phyloP scores from a whole-genome alignment of 495 filamentous ascomycete species.

The Penicillium angulare region DNA sequence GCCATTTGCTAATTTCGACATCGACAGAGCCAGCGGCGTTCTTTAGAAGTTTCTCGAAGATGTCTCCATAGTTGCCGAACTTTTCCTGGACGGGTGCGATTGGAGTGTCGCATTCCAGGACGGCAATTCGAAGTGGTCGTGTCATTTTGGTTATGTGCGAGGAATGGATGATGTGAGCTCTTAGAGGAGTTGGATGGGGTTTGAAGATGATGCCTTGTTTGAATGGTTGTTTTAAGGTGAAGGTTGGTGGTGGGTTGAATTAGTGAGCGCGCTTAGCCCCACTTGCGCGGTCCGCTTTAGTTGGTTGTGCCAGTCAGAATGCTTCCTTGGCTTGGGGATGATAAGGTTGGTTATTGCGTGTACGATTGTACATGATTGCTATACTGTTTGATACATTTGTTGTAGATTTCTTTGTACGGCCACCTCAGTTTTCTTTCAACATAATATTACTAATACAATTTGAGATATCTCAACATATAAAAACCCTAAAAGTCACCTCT shows the following conservation, averaged over 20 bases:
- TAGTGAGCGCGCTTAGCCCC: not conserved
- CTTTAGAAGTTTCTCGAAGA: slow-evolving; percentile 65
- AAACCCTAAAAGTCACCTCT: no score
- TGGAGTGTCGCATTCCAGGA: slow-evolving; percentile 78
- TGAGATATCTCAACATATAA: no score
- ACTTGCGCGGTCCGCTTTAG: not conserved
- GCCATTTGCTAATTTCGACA: slow-evolving; percentile 54
- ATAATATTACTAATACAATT: no score
- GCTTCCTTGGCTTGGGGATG: not conserved
- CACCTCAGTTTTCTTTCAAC: no score
- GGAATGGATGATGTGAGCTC: not conserved
- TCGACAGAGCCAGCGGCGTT: slow-evolving; percentile 22
- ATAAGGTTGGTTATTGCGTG: not conserved
- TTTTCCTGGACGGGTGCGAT: slow-evolving; percentile 50
- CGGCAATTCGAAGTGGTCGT: slow-evolving; percentile 60
- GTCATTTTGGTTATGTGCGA: slow-evolving; percentile 9
- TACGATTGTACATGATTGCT: not conserved
- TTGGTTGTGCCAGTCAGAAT: no score
- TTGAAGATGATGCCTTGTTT: not conserved
- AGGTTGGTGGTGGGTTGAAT: not conserved
- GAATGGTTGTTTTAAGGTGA: not conserved
- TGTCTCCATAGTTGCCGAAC: slow-evolving; percentile 67
- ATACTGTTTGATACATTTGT: no score
- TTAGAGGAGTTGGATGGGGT: not conserved
- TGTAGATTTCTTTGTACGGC: no score